phyloP scores from a whole-genome alignment of 208 protist species.

The Angomonas ambiguus region DNA sequence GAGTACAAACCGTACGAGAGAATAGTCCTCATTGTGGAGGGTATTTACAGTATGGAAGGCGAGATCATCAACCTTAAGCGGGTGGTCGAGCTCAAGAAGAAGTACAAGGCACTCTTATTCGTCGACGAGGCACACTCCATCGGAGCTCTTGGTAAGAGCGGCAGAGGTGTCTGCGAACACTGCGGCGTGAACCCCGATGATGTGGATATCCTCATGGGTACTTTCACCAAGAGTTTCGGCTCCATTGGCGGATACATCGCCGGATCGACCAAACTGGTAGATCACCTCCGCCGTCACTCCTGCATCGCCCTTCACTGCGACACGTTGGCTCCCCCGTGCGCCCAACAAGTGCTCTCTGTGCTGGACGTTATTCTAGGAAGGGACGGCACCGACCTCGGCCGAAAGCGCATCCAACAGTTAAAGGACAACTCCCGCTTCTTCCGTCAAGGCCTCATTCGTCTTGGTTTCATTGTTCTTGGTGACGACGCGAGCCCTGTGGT shows the following conservation, averaged over 20 bases:
- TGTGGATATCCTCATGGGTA: constrained; percentile 95
- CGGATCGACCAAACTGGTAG: constrained; percentile 67
- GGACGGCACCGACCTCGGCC: constrained; percentile 86
- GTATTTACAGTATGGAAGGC: constrained; percentile 98
- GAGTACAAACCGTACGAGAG: constrained; percentile 70
- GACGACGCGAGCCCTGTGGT: constrained; percentile 94
- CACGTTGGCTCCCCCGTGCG: constrained; percentile 83
- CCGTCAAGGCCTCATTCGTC: constrained; percentile 67
- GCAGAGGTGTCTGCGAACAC: constrained; percentile 94
- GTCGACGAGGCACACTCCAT: constrained; percentile 98
- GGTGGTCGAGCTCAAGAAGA: constrained; percentile 94
- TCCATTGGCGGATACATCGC: constrained; percentile 96
- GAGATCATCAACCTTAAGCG: constrained; percentile 93
- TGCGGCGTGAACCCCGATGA: constrained; percentile 82
- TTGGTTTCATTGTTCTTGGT: constrained; percentile 81
- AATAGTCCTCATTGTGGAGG: constrained; percentile 96
- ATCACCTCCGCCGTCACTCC: constrained; percentile 66
- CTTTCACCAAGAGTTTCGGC: constrained; percentile 97
- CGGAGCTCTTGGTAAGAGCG: constrained; percentile 92
- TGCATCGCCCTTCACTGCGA: constrained; percentile 69
- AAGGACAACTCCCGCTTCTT: constrained; percentile 86
- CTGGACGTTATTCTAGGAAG: constrained; percentile 86
- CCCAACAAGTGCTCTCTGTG: constrained; percentile 87
- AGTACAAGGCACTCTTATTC: constrained; percentile 96
- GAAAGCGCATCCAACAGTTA: constrained; percentile 74